Percentiles rank a stretch among this genome's conserved stretches.
These are phyloP conservation scores for Neurospora sp. DNA, from an alignment of 495 filamentous ascomycete genomes.

Conservation along the genomic window DNA sequence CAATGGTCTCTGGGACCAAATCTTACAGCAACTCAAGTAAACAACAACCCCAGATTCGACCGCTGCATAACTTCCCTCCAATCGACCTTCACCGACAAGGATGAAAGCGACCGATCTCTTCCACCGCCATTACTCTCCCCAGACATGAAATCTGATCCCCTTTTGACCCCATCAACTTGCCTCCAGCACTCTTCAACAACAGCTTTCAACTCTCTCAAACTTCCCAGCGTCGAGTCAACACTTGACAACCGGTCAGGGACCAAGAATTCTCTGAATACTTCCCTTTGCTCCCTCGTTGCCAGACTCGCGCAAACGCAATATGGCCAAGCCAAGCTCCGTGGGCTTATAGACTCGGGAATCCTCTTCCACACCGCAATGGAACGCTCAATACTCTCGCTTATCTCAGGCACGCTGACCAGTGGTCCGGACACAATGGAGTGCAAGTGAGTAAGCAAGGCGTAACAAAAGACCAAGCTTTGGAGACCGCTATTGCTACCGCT, in stretches of 20 bases:
- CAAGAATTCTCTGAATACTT: not conserved
- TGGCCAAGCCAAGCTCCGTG: not conserved
- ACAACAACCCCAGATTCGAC: not conserved
- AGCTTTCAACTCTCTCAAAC: not conserved
- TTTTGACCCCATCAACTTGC: not conserved
- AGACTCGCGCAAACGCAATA: constrained; percentile 2
- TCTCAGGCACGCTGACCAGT: not conserved
- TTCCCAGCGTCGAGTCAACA: not conserved
- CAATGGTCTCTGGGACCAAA: not conserved
- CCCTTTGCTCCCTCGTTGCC: not conserved
- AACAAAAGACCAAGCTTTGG: not conserved
- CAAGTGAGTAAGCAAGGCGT: constrained; percentile 1
- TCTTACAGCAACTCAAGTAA: not conserved
- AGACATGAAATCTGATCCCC: not conserved
- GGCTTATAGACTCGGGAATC: not conserved
- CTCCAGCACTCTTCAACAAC: constrained; percentile 3
- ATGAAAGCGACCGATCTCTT: not conserved
- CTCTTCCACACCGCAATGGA: not conserved
- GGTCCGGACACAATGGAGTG: not conserved
- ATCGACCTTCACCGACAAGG: not conserved
- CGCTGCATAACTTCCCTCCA: constrained; percentile 1
- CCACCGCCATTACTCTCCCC: not conserved
- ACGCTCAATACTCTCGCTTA: not conserved
- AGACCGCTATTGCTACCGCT: not conserved
- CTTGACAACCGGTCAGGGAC: not conserved